Evolutionary conservation across 768 basidiomycete species (phyloP).

Genomic region (Leccinum fibrillosum): DNA sequence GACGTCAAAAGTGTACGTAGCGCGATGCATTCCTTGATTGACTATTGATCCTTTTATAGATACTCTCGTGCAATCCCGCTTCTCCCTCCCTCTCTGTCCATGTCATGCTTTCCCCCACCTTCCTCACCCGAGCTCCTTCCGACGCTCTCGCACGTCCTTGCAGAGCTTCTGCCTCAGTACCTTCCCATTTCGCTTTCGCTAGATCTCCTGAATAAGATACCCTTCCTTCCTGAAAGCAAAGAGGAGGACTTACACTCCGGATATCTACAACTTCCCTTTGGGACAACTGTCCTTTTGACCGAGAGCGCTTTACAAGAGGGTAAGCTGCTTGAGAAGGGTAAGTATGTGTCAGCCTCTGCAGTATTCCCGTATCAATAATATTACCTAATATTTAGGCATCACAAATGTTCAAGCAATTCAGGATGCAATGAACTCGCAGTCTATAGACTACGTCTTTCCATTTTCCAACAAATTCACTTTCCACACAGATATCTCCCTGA

Average conservation of each 20-base stretch:
- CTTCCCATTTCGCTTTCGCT: conserved; percentile 60
- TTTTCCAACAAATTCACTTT: conserved; percentile 67
- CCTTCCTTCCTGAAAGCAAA: conserved; percentile 63
- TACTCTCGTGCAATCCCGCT: conserved; percentile 66
- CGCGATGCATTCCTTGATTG: neutral
- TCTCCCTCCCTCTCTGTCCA: conserved; percentile 60
- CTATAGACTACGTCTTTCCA: conserved; percentile 71
- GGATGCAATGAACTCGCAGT: conserved; percentile 60
- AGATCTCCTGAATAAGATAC: conserved; percentile 51
- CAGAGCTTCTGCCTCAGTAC: conserved; percentile 56
- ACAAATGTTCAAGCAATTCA: conserved; percentile 62
- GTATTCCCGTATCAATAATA: neutral
- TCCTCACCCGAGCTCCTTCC: conserved; percentile 33
- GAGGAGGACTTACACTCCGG: conserved; percentile 75
- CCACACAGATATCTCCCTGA: conserved; percentile 65
- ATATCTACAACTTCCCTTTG: conserved; percentile 65
- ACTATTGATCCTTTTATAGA: conserved; percentile 34
- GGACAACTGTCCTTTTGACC: conserved; percentile 57
- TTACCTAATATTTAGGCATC: conserved; percentile 42
- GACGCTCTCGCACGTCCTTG: conserved; percentile 51
- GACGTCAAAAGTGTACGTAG: conserved; percentile 61
- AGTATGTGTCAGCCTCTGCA: neutral
- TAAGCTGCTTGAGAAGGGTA: conserved; percentile 49
- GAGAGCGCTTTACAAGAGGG: conserved; percentile 72
- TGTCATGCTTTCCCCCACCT: conserved; percentile 60